Evolutionary conservation across 2,329 filamentous ascomycete species (phyloP), one percentile per base, ranked within the genome.

Genomic region (Cladosporium sp.): DNA sequence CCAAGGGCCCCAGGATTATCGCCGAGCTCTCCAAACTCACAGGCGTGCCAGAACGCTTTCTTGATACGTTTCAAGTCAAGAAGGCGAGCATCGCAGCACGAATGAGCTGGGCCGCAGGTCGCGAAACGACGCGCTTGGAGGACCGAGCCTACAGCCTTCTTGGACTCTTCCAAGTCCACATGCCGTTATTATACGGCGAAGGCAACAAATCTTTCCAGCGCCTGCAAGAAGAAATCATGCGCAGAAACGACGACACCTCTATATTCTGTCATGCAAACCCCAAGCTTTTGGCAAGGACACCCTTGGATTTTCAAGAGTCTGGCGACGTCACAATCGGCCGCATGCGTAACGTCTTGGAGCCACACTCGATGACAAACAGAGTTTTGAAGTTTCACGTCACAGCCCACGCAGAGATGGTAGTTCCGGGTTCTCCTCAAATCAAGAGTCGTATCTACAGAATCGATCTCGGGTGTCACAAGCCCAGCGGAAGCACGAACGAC

Each of bases 81-180:
- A 24, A 11, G 11, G 32, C 32, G 4, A 47, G 32, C 22, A 27
- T 48, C 24, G 51, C 53, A 2, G 36, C 24, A 15, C 42, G 47
- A 13, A 52, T 55, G 53, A 54, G 44, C 17, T 55, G 53, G 53
- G 53, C 51, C 17, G 36, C 44, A 4, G 7, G 30, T 4, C 40
- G 53, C 11, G 12, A 5, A 7, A 47, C 47, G 3, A 55, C 53
- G 6, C 37, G 65, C 3, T 2, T 44, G 0, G 73, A 76, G 37
- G 74, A 76, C 32, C 61, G 64, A 15, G 71, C 71, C 1, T 77
- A 76, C 40, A 73, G 64, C 4, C 58, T 77, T 0, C 51, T 76
- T 2, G 73, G 73, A 0, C 62, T 76, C 0, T 75, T 76, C 20
- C 61, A 61, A 0, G 62, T 76, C 27, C 65, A 70, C 22, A 72